Evolutionary conservation across 176 grass and related monocot genomes (phyloP), one percentile per base, ranked within the genome.

Genomic region (Echinochloa phyllopogon): DNA sequence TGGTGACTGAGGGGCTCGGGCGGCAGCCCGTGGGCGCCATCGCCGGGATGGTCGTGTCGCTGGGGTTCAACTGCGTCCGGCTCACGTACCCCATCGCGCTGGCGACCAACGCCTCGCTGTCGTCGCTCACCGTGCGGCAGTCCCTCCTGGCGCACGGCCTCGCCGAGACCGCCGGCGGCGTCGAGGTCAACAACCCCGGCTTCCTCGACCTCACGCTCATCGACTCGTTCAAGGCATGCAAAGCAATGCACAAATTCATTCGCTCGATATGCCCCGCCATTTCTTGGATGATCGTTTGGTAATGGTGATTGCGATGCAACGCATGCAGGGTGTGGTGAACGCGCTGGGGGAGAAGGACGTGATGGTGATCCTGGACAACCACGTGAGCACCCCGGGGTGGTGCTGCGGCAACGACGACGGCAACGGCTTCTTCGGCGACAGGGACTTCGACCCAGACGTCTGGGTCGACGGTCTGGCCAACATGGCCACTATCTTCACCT

Each of bases 291-390:
- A 65, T 6, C 17, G 33, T 40, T 67, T 11, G 0, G 17, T 39
- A 69, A 69, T 4, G 39, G 43, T 23, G 8, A 21, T 8, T 65
- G 29, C 13, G 3, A 65, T 23, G 51, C 9, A 8, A 3, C 50
- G 49, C 72, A 90, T 89, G 86, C 72, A 90, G 92, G 86, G 82
- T 8, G 94, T 97, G 43, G 87, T 97, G 21, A 62, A 45, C 3
- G 89, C 63, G 70, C 83, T 97, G 43, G 87, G 86, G 23, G 83
- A 86, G 84, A 88, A 84, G 78, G 70, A 72, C 52, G 74, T 97
- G 60, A 94, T 97, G 94, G 89, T 94, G 50, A 88, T 97, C 61
- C 86, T 97, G 78, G 94, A 97, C 81, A 97, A 97, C 74, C 94
- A 97, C 66, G 85, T 97, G 58, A 95, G 87, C 69, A 86, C 62